Evolutionary conservation across 768 basidiomycete species (phyloP).

Genomic region (Mycena latifolia): DNA sequence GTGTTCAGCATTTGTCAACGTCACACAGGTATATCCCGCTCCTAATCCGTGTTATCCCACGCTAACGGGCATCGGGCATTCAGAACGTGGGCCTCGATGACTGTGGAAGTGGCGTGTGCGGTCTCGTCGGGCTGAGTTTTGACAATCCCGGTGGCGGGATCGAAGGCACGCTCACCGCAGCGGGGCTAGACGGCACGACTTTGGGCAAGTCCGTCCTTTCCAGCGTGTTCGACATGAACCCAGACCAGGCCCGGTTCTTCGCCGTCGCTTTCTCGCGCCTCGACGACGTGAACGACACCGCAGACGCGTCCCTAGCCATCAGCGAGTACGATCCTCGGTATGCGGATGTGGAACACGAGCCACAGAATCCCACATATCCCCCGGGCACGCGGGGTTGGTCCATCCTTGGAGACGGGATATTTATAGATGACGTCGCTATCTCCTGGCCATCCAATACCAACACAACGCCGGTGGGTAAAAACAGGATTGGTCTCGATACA

Average conservation of each 20-base stretch:
- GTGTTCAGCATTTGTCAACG: conserved; percentile 8
- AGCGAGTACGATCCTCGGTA: conserved; percentile 20
- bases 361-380: conserved; percentile 3
- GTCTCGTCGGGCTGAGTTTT: conserved; percentile 26
- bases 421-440: conserved; percentile 5
- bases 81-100: not conserved
- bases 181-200: conserved; percentile 2
- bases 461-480: not conserved
- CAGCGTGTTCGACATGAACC: conserved; percentile 26
- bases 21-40: not conserved
- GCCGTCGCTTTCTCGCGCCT: conserved; percentile 22
- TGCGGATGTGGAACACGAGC: not conserved
- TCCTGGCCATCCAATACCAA: not conserved
- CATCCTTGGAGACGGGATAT: conserved; percentile 7
- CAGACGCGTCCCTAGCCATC: conserved; percentile 24
- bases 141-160: conserved; percentile 8
- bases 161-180: not conserved
- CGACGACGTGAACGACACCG: not conserved
- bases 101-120: conserved; percentile 1
- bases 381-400: conserved; percentile 1
- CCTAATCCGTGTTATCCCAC: no score
- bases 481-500: conserved; percentile 13
- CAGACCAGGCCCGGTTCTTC: conserved; percentile 18
- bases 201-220: conserved; percentile 24
- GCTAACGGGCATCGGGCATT: not conserved